Base-by-base conservation (phyloP, 352 stramenopile genomes). In the Phytophthora agathidicida region DNA sequence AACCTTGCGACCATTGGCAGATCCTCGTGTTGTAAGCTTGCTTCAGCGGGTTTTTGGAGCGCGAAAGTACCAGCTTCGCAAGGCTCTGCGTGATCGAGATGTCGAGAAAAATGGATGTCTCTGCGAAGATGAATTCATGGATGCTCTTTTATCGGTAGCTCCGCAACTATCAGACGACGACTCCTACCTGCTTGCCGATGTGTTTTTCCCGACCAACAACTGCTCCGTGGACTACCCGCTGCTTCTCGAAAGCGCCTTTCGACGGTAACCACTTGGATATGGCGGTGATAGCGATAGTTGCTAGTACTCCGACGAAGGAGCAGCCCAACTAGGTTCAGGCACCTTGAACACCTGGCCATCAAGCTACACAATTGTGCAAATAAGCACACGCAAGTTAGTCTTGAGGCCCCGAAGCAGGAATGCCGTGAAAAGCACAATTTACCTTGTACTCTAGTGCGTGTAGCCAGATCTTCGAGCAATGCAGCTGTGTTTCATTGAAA, bases 391-490 rank as follows among this genome's bases (percentile, higher is more conserved):
- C 17, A 42, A 37, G 30, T 70, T 39, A 71, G 48, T 14, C 4
- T 1, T 43, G 19, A 16, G n/a, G 11, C 13, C 20, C 23, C 5
- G 31, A 23, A 35, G 9, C 22, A 3, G 5, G 39, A 3, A 32
- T 33, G 24, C 10, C 33, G 59, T 7, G 10, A 43, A 35, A 39
- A 54, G 38, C 5, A n/a, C 17, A 65, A 27, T 60, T 10, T 75
- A 94, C 86, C 85, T 94, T 84, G 80, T 96, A 96, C 57, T 93
- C 75, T 37, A 94, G 65, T 11, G 87, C 87, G 45, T 95, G 87
- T 17, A 96, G 75, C 86, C 87, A 96, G 37, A 96, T 94, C 38
- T 87, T 82, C 6, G 81, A 82, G 52, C 86, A 95, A 66, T 96
- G 85, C 13, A 92, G 55, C 44, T 94, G 83, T n/a, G 81, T 90